Conservation (phyloP, 139 green algal species). For the Nannochloris sp. region DNA sequence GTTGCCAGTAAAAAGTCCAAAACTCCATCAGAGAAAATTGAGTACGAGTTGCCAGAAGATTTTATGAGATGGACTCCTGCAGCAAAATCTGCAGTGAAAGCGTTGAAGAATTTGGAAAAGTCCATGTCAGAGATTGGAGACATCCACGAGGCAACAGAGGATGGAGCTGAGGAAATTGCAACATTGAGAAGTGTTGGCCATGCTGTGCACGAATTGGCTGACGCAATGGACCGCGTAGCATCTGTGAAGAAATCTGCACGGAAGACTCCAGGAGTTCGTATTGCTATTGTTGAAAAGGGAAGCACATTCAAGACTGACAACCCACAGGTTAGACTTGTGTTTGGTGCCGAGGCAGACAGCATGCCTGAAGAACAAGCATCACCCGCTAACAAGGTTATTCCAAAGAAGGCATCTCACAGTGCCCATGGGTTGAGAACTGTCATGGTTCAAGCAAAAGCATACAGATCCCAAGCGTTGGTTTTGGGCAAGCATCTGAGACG, state of each 20-base stretch:
- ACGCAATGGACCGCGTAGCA: not conserved
- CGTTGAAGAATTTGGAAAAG: too few species aligned
- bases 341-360: not conserved
- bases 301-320: not conserved
- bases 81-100: not conserved
- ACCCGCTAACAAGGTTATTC: not conserved
- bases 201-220: not conserved
- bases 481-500: constrained; percentile 14
- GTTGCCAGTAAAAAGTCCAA: constrained; percentile 13
- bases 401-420: not conserved
- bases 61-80: not conserved
- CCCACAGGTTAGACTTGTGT: not conserved
- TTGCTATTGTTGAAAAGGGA: not conserved
- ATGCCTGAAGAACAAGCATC: not conserved
- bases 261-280: constrained; percentile 1
- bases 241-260: not conserved
- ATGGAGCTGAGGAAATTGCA: not conserved
- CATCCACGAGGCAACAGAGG: constrained; percentile 1
- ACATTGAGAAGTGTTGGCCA: constrained; percentile 3
- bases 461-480: constrained; percentile 4
- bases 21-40: constrained; percentile 5
- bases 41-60: constrained; percentile 22
- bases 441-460: not conserved
- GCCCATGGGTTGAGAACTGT: not conserved
- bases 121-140: not conserved